phyloP scores from a whole-genome alignment of 208 protist species.

The Leishmania martiniquensis region DNA sequence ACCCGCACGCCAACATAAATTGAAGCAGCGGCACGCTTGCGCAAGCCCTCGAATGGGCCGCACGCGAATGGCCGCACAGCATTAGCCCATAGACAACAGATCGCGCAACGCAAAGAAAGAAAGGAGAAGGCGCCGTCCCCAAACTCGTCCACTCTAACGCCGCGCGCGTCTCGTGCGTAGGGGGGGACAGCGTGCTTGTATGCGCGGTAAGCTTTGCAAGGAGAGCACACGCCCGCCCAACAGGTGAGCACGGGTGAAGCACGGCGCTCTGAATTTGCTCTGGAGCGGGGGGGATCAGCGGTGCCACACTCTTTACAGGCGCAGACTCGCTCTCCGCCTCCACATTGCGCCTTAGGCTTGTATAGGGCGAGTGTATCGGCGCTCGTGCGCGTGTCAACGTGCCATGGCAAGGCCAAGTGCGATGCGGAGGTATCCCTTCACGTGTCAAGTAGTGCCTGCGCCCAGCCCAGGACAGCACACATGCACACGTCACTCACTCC shows the following conservation, averaged over 20 bases:
- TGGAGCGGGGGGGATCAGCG: not conserved
- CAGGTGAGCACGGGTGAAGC: not conserved
- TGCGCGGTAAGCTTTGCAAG: not conserved
- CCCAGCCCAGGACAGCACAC: not conserved
- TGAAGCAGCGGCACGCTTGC: not conserved
- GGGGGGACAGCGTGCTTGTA: not conserved
- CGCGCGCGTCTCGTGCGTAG: not conserved
- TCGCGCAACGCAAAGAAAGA: not conserved
- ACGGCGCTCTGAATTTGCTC: not conserved
- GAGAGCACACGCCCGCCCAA: too few relatives aligned
- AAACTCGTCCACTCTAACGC: not conserved
- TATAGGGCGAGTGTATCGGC: not conserved
- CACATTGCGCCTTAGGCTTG: not conserved
- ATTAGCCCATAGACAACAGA: not conserved
- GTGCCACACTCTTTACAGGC: not conserved
- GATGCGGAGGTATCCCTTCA: not conserved
- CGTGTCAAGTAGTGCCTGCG: not conserved
- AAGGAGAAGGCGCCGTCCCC: not conserved
- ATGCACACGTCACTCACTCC: not conserved
- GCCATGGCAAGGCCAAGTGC: not conserved
- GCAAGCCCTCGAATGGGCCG: not conserved
- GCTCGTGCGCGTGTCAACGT: not conserved
- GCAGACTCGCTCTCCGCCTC: not conserved
- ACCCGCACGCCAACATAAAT: not conserved
- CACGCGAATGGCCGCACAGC: not conserved